phyloP scores from a whole-genome alignment of 169 alveolate species.

The Besnoitia besnoiti region DNA sequence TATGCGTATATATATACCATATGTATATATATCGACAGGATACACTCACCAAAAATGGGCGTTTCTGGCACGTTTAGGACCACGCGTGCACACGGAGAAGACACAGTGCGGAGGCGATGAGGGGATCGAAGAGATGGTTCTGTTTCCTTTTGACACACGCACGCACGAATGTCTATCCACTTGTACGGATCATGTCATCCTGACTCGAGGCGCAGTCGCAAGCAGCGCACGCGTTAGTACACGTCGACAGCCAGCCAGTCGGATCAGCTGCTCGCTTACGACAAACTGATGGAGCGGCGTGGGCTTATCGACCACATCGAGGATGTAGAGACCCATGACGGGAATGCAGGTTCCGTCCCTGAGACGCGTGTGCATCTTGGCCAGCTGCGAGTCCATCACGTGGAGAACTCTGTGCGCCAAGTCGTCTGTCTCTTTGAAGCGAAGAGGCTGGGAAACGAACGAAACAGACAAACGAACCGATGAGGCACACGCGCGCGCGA shows the following conservation, averaged over 20 bases:
- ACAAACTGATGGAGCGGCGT: slow-evolving; percentile 77
- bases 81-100: too few relatives aligned
- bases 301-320: slow-evolving; percentile 87
- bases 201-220: too few relatives aligned
- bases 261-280: neutral
- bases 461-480: neutral
- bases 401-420: slow-evolving; percentile 89
- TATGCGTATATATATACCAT: neutral
- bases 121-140: too few relatives aligned
- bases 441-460: slow-evolving; percentile 61
- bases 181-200: too few relatives aligned
- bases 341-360: slow-evolving; percentile 92
- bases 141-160: too few relatives aligned
- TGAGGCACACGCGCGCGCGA: neutral
- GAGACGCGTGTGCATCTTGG: slow-evolving; percentile 90
- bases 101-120: too few relatives aligned
- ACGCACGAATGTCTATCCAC: too few relatives aligned
- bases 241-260: neutral
- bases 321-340: slow-evolving; percentile 83
- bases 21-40: too few relatives aligned
- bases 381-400: slow-evolving; percentile 90
- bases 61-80: too few relatives aligned
- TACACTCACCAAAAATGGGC: too few relatives aligned
- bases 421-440: slow-evolving; percentile 88
- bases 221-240: too few relatives aligned